phyloP scores from a whole-genome alignment of 228 moss, liverwort and hornwort species.

The Sphagnum magellanicum region DNA sequence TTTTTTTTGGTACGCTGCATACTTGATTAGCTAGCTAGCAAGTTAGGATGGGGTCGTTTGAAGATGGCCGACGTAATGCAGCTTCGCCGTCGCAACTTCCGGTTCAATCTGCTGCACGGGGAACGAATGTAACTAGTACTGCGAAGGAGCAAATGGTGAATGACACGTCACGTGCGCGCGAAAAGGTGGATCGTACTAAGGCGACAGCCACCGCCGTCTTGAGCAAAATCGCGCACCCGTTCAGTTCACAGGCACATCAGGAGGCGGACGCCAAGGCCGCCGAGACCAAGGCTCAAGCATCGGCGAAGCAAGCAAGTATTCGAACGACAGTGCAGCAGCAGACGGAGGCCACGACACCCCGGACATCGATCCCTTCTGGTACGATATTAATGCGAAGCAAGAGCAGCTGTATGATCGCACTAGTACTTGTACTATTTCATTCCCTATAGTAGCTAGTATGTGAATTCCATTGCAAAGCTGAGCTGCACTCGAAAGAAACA shows the following conservation, averaged over 20 bases:
- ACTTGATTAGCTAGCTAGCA: no score
- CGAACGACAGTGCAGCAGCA: slow-evolving; percentile 24
- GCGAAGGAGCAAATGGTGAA: slow-evolving; percentile 50
- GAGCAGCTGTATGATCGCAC: no score
- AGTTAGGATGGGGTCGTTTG: no score
- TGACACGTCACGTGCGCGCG: slow-evolving; percentile 48
- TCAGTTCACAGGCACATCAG: slow-evolving; percentile 22
- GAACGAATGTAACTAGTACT: slow-evolving; percentile 20
- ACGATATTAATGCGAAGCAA: no score
- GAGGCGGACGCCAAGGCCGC: slow-evolving; percentile 35
- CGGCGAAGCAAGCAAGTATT: slow-evolving; percentile 28
- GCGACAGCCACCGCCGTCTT: slow-evolving; percentile 5
- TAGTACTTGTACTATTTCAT: no score
- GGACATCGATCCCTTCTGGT: no score
- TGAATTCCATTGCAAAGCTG: no score
- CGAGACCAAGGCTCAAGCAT: slow-evolving; percentile 29
- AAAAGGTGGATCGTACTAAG: slow-evolving; percentile 37
- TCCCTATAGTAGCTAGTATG: no score
- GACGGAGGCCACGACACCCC: no score
- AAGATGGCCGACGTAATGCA: no score
- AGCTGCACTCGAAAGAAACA: no score
- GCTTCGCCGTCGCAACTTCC: neutral
- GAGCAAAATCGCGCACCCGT: slow-evolving; percentile 37
- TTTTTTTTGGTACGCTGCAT: no score
- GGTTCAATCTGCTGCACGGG: neutral